Base-by-base conservation (phyloP, 805 yeast genomes). In the Nakazawaea anatomiae region DNA sequence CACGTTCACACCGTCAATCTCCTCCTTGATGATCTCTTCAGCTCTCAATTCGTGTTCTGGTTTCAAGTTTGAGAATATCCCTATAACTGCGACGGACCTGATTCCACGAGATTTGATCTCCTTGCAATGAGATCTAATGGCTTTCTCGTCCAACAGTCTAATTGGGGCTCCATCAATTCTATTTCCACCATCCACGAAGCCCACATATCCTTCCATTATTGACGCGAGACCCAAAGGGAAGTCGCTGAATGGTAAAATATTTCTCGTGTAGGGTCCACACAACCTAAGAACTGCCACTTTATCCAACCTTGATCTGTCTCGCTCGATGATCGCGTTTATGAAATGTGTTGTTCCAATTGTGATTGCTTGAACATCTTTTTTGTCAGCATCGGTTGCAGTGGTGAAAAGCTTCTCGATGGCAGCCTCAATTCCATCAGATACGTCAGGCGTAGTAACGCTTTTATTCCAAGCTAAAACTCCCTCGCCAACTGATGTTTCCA, bases 281-380 rank as follows among this genome's bases (percentile, higher is more conserved):
- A 76, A 52, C 55, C 80, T 60, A n/a, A 75, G 49, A 4, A 74
- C 76, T 0, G 78, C 79, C n/a, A 75, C 77, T 47, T 58, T 63
- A 30, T 72, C 76, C 47, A 75, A 57, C 44, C 75, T 59, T 5
- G 71, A 68, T 30, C 59, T 55, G 55, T 75, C 79, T 51, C 68
- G 70, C 55, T 75, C 80, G 31, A 76, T 66, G 34, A 75, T 76
- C 14, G 79, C 77, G 60, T 75, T 75, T 58, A 75, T 74, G 60
- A 75, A 75, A 54, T 75, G 80, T 0, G 80, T 76, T 4, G 80
- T 76, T n/a, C 80, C 80, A 54, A 76, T 74, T 1, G 78, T 74
- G 14, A 75, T 74, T 0, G 77, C 65, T 4, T 63, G 59, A 6
- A 76, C 66, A 6, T 66, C 63, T 12, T 62, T 58, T 14, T 55